A percentile compares a stretch with the other conserved stretches of the same genome.
Evolutionary conservation across 768 basidiomycete genomes (phyloP).

Genomic region (Calocybe indica): DNA sequence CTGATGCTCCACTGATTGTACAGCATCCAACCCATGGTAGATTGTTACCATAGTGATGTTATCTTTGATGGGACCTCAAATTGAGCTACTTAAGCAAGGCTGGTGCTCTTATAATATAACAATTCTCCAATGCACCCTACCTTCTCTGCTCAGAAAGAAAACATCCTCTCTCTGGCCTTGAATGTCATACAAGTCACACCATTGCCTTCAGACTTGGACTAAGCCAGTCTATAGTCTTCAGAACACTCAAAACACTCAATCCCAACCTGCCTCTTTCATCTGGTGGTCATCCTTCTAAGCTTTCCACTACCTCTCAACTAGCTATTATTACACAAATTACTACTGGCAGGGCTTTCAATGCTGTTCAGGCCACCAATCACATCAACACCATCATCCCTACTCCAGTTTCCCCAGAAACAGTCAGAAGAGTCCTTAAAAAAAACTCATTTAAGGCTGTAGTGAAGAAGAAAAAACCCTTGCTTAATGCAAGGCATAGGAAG

Average conservation of each 20-base stretch:
- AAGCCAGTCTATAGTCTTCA: too few relatives aligned
- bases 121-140: too few relatives aligned
- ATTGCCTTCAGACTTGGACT: too few relatives aligned
- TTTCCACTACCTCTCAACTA: constrained; percentile 7
- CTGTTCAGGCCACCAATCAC: constrained; percentile 11
- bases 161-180: too few relatives aligned
- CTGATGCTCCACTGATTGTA: too few relatives aligned
- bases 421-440: constrained; percentile 14
- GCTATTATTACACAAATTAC: constrained; percentile 16
- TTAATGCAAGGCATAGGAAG: constrained; percentile 6
- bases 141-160: too few relatives aligned
- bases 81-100: too few relatives aligned
- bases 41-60: too few relatives aligned
- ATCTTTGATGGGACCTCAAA: too few relatives aligned
- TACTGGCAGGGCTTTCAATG: constrained; percentile 14
- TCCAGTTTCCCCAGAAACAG: constrained; percentile 13
- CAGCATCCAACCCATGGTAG: too few relatives aligned
- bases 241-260: background rate
- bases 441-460: constrained; percentile 7
- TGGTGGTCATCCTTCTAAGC: background rate
- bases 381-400: constrained; percentile 9
- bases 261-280: background rate
- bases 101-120: too few relatives aligned
- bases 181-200: too few relatives aligned
- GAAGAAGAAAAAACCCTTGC: constrained; percentile 15